These are phyloP conservation scores for Lobosporangium transversale DNA, from an alignment of 192 early-diverging fungal genomes.

Conservation along the genomic window DNA sequence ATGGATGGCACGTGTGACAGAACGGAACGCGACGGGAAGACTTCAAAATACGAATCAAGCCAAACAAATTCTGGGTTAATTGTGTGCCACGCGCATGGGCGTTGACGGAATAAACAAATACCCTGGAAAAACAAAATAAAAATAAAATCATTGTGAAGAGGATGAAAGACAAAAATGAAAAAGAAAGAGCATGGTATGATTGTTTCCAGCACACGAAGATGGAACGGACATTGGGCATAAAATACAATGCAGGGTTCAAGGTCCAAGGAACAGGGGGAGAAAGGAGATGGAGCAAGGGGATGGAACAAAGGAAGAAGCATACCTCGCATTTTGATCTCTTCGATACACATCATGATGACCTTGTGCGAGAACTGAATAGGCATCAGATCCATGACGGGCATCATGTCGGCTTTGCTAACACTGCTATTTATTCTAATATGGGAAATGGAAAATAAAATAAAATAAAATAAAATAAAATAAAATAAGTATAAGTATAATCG, in stretches of 20 bases:
- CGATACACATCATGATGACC: constrained; percentile 49
- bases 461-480: too few species aligned
- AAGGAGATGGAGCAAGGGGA: neutral
- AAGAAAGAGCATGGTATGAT: too few species aligned
- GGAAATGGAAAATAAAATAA: neutral
- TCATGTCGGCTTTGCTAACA: constrained; percentile 16
- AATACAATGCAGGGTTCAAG: too few species aligned
- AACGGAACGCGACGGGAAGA: constrained; percentile 2
- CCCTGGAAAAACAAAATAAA: too few species aligned
- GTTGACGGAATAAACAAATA: too few species aligned
- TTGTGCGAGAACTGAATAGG: constrained; percentile 43
- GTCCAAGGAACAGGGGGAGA: too few species aligned
- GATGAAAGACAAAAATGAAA: too few species aligned
- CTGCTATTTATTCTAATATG: constrained; percentile 2
- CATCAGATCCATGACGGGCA: constrained; percentile 35
- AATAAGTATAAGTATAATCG: neutral
- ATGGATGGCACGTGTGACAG: neutral
- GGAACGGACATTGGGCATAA: too few species aligned
- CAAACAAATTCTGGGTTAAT: constrained; percentile 1
- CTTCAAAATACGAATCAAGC: neutral
- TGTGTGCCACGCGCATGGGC: neutral
- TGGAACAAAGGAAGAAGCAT: constrained; percentile 2
- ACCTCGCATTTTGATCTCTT: constrained; percentile 52
- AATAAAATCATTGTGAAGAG: too few species aligned
- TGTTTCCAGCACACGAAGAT: too few species aligned